These are phyloP conservation scores for Lachnellula occidentalis DNA, from an alignment of 2,329 filamentous ascomycete species.

Conservation along the genomic window DNA sequence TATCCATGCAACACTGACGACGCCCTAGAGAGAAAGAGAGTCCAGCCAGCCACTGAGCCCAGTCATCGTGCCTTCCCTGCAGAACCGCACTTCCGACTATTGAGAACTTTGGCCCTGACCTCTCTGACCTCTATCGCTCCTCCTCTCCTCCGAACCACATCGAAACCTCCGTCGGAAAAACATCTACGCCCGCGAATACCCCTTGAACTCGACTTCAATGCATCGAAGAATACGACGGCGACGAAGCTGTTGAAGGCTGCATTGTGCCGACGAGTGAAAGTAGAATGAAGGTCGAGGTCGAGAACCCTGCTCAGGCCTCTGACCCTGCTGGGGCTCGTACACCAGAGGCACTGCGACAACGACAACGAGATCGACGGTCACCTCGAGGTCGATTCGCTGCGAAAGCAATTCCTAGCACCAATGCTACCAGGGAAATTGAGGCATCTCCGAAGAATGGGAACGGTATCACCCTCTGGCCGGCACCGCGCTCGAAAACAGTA, in stretches of 20 bases:
- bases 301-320: constrained; percentile 13
- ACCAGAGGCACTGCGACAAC: constrained; percentile 30
- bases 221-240: constrained; percentile 19
- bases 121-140: too few species aligned
- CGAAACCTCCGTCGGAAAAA: background rate
- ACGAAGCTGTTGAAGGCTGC: constrained; percentile 18
- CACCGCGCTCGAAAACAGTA: constrained; percentile 19
- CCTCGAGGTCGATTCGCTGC: constrained; percentile 26
- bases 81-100: too few species aligned
- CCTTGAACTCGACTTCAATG: constrained; percentile 19
- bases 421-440: constrained; percentile 21
- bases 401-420: constrained; percentile 14
- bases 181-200: background rate
- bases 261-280: constrained; percentile 3
- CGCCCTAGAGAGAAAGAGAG: too few species aligned
- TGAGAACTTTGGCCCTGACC: too few species aligned
- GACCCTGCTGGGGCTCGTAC: constrained; percentile 19
- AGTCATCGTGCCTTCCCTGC: too few species aligned
- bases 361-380: constrained; percentile 31
- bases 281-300: constrained; percentile 16
- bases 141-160: background rate
- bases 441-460: constrained; percentile 8
- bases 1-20: too few species aligned
- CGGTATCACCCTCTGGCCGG: constrained; percentile 19
- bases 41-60: too few species aligned